Evolutionary conservation across 2,329 filamentous ascomycete genomes (phyloP).

Genomic region (Pseudogymnoascus sp.): DNA sequence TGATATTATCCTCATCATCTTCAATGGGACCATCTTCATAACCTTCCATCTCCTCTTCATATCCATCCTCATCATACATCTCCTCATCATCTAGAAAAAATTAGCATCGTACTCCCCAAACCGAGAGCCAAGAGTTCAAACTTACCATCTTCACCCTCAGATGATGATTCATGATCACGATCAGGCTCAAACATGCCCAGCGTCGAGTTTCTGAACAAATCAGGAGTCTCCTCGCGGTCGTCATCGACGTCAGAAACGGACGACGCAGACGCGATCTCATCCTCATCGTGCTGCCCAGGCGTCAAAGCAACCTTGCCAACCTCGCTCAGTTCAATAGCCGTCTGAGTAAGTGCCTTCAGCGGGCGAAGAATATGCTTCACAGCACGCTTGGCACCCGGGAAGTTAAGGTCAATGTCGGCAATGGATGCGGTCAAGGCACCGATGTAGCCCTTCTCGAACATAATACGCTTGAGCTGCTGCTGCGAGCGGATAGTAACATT

Average conservation of each 20-base stretch:
- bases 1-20: constrained; percentile 79
- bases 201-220: constrained; percentile 93
- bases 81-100: constrained; percentile 64
- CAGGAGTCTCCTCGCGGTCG: constrained; percentile 87
- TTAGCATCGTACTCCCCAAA: constrained; percentile 20
- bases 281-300: constrained; percentile 65
- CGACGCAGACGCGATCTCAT: constrained; percentile 79
- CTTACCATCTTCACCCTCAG: constrained; percentile 53
- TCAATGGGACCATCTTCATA: constrained; percentile 75
- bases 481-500: constrained; percentile 48
- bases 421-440: constrained; percentile 83
- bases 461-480: constrained; percentile 79
- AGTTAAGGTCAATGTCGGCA: constrained; percentile 91
- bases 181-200: constrained; percentile 87
- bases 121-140: not conserved
- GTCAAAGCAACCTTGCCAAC: constrained; percentile 53
- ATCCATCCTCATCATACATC: constrained; percentile 88
- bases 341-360: constrained; percentile 76
- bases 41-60: constrained; percentile 74
- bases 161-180: constrained; percentile 72
- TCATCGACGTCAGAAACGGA: constrained; percentile 84
- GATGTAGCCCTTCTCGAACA: constrained; percentile 98
- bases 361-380: constrained; percentile 95
- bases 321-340: constrained; percentile 78
- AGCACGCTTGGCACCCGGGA: constrained; percentile 83